phyloP scores from a whole-genome alignment of 352 stramenopile genomes.

The Pythium phragmiticola region DNA sequence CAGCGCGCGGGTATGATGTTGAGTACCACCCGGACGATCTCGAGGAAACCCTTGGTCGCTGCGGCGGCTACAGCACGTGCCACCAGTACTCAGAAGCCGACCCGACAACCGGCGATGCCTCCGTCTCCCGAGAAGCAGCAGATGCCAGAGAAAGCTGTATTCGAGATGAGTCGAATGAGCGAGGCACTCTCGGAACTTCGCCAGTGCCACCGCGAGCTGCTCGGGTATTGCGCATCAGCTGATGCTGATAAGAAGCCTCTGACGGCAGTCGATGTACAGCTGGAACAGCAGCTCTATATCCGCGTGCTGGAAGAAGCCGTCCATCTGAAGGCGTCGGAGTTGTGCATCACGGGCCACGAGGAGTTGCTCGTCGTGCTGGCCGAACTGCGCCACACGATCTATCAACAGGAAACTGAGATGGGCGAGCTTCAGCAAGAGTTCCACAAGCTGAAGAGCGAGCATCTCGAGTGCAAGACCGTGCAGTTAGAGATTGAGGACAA shows the following conservation, averaged over 20 bases:
- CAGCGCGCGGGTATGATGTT: not conserved
- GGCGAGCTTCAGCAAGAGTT: conserved; percentile 23
- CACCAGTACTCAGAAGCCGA: not conserved
- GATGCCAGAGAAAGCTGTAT: conserved; percentile 25
- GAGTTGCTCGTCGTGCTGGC: conserved; percentile 73
- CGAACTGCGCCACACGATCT: conserved; percentile 76
- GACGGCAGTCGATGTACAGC: not conserved
- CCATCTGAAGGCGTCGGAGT: conserved; percentile 66
- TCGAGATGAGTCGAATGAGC: conserved; percentile 36
- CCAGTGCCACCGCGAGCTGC: conserved; percentile 35
- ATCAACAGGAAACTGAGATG: conserved; percentile 64
- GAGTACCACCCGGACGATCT: not conserved
- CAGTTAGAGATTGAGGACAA: conserved; percentile 12
- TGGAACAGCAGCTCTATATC: conserved; percentile 67
- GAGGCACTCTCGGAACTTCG: conserved; percentile 43
- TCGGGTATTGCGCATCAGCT: not conserved
- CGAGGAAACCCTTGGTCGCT: conserved; percentile 7
- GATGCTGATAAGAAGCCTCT: not conserved
- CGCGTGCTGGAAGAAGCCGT: conserved; percentile 76
- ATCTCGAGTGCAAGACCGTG: conserved; percentile 14
- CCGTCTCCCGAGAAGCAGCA: not conserved
- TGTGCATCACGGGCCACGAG: conserved; percentile 68
- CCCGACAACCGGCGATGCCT: not conserved
- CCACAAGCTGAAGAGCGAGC: conserved; percentile 8
- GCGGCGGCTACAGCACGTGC: too few species aligned